Percentiles rank a stretch among this genome's conserved stretches.
phyloP scores from a whole-genome alignment of 2,329 filamentous ascomycete genomes.

The Moelleriella libera region DNA sequence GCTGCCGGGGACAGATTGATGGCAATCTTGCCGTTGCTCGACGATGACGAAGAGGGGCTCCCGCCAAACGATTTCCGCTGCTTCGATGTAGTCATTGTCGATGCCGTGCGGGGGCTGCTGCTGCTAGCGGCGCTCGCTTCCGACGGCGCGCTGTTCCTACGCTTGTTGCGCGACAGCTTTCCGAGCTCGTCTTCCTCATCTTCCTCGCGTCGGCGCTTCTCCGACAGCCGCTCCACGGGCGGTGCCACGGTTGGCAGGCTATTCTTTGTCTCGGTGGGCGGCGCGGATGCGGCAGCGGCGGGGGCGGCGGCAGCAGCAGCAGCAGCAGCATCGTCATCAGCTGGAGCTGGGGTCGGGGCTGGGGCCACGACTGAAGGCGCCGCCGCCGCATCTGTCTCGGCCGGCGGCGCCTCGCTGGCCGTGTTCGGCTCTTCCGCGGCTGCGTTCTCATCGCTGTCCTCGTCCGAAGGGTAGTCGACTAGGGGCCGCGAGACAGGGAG shows the following conservation, averaged over 20 bases:
- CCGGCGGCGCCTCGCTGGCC: conserved; percentile 14
- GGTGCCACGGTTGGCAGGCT: conserved; percentile 21
- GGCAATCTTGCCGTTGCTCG: conserved; percentile 36
- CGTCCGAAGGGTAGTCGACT: conserved; percentile 87
- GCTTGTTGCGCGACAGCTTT: conserved; percentile 57
- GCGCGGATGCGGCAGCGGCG: background rate
- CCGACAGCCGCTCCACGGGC: conserved; percentile 65
- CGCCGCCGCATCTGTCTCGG: conserved; percentile 18
- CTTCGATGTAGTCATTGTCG: conserved; percentile 2
- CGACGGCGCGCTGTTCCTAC: conserved; percentile 43
- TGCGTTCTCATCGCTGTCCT: conserved; percentile 49
- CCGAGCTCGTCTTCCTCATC: conserved; percentile 81
- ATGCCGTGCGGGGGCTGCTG: conserved; percentile 16
- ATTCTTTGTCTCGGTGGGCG: background rate
- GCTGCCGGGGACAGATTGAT: conserved; percentile 39
- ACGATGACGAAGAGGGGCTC: no score
- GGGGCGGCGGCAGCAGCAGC: background rate
- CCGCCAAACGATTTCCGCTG: conserved; percentile 27
- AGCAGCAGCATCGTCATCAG: no score
- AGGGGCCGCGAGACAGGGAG: conserved; percentile 54
- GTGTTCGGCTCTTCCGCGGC: conserved; percentile 35
- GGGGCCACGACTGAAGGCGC: no score
- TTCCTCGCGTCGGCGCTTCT: conserved; percentile 84
- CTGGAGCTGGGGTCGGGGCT: no score
- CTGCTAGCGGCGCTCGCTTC: conserved; percentile 25